phyloP scores from a whole-genome alignment of 768 basidiomycete species.

The Peribolospora baueri region DNA sequence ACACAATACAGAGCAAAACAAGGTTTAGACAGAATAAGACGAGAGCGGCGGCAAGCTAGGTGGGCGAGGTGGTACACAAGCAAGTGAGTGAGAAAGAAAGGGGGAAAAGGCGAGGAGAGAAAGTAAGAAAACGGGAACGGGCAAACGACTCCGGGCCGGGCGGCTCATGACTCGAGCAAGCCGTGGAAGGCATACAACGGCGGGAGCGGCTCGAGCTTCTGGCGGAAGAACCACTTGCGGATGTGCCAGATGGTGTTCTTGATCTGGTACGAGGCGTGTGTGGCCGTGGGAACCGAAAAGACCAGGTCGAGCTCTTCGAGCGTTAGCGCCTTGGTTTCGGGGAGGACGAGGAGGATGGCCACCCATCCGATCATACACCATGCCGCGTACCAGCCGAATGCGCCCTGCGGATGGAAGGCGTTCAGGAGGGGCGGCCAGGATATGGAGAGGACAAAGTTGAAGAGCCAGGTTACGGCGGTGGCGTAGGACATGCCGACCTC shows the following conservation, averaged over 20 bases:
- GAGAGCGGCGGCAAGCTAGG: too few relatives aligned
- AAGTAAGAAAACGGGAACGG: too few relatives aligned
- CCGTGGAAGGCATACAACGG: constrained; percentile 32
- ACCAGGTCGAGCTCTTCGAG: constrained; percentile 14
- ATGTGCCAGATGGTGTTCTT: constrained; percentile 8
- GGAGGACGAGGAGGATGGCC: constrained; percentile 18
- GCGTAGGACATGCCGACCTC: constrained; percentile 25
- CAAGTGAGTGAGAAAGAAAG: constrained; percentile 1
- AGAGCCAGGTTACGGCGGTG: constrained; percentile 24
- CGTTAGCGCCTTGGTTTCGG: constrained; percentile 13
- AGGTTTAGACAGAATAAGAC: too few relatives aligned
- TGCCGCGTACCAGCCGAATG: constrained; percentile 12
- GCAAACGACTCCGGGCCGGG: neutral
- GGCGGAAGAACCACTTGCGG: constrained; percentile 5
- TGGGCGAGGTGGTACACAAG: neutral
- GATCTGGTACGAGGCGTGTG: constrained; percentile 9
- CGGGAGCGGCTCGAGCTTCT: constrained; percentile 17
- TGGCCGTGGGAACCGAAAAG: constrained; percentile 9
- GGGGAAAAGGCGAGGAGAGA: too few relatives aligned
- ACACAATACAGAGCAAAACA: too few relatives aligned
- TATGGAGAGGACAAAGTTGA: constrained; percentile 6
- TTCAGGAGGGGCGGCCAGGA: constrained; percentile 9
- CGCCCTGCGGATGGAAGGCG: constrained; percentile 17
- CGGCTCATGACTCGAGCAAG: too few relatives aligned
- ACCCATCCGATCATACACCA: constrained; percentile 7